Evolutionary conservation across 441 rosid species (phyloP).

Genomic region (Pelargonium australe): DNA sequence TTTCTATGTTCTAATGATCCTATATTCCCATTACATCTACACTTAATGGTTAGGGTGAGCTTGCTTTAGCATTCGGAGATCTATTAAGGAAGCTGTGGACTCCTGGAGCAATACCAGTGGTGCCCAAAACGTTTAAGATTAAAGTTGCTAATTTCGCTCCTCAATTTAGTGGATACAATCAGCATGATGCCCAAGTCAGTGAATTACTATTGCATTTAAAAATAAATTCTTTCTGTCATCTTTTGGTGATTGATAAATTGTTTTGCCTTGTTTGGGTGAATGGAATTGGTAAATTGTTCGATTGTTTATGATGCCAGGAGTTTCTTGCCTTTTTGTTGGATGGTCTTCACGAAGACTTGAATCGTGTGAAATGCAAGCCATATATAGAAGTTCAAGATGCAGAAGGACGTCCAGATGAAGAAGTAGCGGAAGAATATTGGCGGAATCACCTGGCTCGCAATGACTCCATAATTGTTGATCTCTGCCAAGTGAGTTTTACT

Average conservation of each 20-base stretch:
- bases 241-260: constrained; percentile 9
- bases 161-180: constrained; percentile 71
- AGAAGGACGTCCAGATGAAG: constrained; percentile 56
- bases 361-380: constrained; percentile 67
- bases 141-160: constrained; percentile 71
- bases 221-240: constrained; percentile 23
- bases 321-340: constrained; percentile 67
- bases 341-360: constrained; percentile 76
- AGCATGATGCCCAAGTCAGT: constrained; percentile 82
- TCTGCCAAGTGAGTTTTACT: constrained; percentile 57
- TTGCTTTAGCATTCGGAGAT: constrained; percentile 69
- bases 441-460: constrained; percentile 63
- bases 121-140: constrained; percentile 60
- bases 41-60: constrained; percentile 49
- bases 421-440: constrained; percentile 76
- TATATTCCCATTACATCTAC: constrained; percentile 9
- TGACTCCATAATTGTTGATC: constrained; percentile 58
- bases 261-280: neutral
- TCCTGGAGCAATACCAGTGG: constrained; percentile 58
- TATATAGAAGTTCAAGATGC: constrained; percentile 65
- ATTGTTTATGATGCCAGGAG: constrained; percentile 34
- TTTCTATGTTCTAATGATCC: neutral
- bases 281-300: neutral
- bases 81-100: constrained; percentile 68
- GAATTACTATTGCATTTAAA: constrained; percentile 23